Base-by-base conservation (phyloP, 345 rosid species). In the Euphorbia lathyris region DNA sequence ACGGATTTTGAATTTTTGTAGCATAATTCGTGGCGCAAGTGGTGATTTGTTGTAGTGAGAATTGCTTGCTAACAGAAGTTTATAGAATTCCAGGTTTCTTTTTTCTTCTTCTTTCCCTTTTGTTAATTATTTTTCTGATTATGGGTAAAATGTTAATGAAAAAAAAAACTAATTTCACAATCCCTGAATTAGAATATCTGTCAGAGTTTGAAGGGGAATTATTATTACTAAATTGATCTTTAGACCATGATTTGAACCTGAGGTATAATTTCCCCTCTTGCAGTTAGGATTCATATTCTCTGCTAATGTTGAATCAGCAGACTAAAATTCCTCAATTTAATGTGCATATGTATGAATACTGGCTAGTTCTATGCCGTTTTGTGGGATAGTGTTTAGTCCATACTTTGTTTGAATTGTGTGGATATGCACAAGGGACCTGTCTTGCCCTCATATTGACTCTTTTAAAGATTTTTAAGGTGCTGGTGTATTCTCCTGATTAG, bases 71-170 rank as follows among this genome's bases (percentile, higher is more conserved):
- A n/a, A n/a, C n/a, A n/a, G n/a, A n/a, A n/a, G n/a, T n/a, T n/a
- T n/a, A n/a, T n/a, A n/a, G n/a, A n/a, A n/a, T n/a, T n/a, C n/a
- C 97, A 91, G 98, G 97, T 93, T 69, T 52, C 25, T 6, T 56
- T 32, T 70, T 29, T 19, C 20, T 8, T 1, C 25, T 12, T 40
- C 5, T 5, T 32, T 32, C 5, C n/a, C n/a, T n/a, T n/a, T n/a
- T n/a, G n/a, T n/a, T n/a, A n/a, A n/a, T n/a, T n/a, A n/a, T n/a
- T n/a, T n/a, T n/a, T n/a, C n/a, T n/a, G n/a, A n/a, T n/a, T n/a
- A n/a, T n/a, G n/a, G n/a, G n/a, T n/a, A n/a, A n/a, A n/a, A n/a
- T n/a, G n/a, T n/a, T n/a, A n/a, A n/a, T n/a, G n/a, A n/a, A n/a
- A n/a, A n/a, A n/a, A n/a, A 2, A 2, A 32, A 32, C 3, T 5